Conservation (phyloP, 441 rosid species). For the Raphanus hybrid region DNA sequence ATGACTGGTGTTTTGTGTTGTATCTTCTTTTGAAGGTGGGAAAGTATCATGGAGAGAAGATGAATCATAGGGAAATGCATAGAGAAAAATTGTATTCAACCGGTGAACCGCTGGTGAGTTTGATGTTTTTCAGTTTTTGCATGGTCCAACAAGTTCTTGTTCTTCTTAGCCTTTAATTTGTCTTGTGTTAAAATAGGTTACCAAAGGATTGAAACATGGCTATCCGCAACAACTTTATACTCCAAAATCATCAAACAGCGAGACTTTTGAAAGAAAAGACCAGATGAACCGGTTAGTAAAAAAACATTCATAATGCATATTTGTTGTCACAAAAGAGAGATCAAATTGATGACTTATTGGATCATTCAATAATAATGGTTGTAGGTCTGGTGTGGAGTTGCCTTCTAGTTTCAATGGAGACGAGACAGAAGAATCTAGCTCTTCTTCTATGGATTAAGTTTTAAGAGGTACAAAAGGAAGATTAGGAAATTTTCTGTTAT, state of each 20-base stretch:
- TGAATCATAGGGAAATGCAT: slow-evolving; percentile 47
- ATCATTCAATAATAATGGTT: slow-evolving; percentile 20
- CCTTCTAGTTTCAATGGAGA: slow-evolving; percentile 76
- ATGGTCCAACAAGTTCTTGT: slow-evolving; percentile 22
- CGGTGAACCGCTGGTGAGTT: slow-evolving; percentile 61
- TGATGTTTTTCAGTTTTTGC: slow-evolving; percentile 16
- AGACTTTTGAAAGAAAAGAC: slow-evolving; percentile 41
- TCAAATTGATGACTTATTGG: slow-evolving; percentile 19
- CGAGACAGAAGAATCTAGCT: slow-evolving; percentile 70
- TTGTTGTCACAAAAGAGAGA: not conserved
- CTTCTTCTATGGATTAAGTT: slow-evolving; percentile 57
- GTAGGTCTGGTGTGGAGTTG: slow-evolving; percentile 56
- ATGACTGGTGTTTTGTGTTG: slow-evolving; percentile 33
- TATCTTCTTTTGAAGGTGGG: slow-evolving; percentile 44
- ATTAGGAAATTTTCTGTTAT: too few relatives aligned
- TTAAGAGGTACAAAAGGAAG: slow-evolving; percentile 10
- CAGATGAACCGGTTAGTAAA: slow-evolving; percentile 57
- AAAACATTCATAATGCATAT: not conserved
- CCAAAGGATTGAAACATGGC: slow-evolving; percentile 46
- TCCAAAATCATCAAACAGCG: slow-evolving; percentile 50
- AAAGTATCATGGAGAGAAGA: slow-evolving; percentile 47
- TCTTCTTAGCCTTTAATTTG: not conserved
- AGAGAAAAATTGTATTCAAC: slow-evolving; percentile 42
- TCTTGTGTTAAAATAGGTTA: slow-evolving; percentile 46
- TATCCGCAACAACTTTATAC: slow-evolving; percentile 48